phyloP scores from a whole-genome alignment of 129 eudicot species.

The Lactuca sativa region DNA sequence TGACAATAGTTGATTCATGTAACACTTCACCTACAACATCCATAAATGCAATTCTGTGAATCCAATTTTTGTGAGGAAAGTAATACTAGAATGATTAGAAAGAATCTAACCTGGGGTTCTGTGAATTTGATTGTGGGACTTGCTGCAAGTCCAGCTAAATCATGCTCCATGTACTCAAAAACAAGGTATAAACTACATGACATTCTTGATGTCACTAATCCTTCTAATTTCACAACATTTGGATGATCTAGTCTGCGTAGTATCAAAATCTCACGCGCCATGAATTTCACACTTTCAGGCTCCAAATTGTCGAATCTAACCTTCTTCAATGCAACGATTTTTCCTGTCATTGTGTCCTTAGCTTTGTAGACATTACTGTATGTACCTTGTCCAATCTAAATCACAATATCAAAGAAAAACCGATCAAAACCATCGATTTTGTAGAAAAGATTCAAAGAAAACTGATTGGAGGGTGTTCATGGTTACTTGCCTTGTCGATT shows the following conservation, averaged over 20 bases:
- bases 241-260: conserved; percentile 88
- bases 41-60: neutral
- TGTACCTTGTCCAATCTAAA: conserved; percentile 91
- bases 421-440: too few relatives aligned
- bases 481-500: conserved; percentile 58
- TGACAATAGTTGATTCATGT: conserved; percentile 82
- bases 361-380: conserved; percentile 94
- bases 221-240: conserved; percentile 75
- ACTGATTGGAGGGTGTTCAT: neutral
- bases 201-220: conserved; percentile 80
- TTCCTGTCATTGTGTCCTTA: conserved; percentile 72
- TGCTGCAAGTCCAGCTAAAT: conserved; percentile 82
- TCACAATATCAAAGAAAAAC: conserved; percentile 15
- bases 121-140: conserved; percentile 77
- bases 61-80: neutral
- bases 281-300: conserved; percentile 80
- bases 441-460: neutral
- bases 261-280: conserved; percentile 82
- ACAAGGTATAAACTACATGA: conserved; percentile 80
- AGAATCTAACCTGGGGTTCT: conserved; percentile 70
- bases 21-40: conserved; percentile 79
- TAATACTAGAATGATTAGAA: neutral
- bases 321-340: conserved; percentile 77
- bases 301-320: conserved; percentile 86
- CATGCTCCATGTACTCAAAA: conserved; percentile 79